Percentiles rank a stretch among this genome's conserved stretches.
Evolutionary conservation across 1,139 yeast genomes (phyloP).

Genomic region (Groenewaldozyma auringiensis): DNA sequence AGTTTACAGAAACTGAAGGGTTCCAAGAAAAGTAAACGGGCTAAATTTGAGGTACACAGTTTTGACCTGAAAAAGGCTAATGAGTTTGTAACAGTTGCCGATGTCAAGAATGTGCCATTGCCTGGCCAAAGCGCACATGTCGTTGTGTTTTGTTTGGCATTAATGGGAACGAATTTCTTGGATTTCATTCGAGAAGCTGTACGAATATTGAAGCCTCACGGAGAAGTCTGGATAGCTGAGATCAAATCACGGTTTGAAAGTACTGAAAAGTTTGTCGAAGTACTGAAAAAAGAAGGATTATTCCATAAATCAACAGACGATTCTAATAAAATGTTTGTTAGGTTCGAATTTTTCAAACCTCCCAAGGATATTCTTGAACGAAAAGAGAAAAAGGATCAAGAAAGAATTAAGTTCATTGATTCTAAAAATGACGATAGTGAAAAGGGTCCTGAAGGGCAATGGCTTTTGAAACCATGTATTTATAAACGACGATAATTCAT

Average conservation of each 20-base stretch:
- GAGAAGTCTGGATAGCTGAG: slow-evolving; percentile 96
- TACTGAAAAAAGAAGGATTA: slow-evolving; percentile 70
- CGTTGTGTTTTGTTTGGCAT: slow-evolving; percentile 83
- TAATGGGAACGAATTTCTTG: slow-evolving; percentile 95
- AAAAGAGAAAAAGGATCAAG: slow-evolving; percentile 51
- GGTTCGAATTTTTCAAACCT: slow-evolving; percentile 91
- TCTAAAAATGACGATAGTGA: slow-evolving; percentile 47
- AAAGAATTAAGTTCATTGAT: slow-evolving; percentile 57
- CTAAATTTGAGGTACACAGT: slow-evolving; percentile 60
- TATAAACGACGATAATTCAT: slow-evolving; percentile 70
- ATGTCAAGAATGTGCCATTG: slow-evolving; percentile 82
- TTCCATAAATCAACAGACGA: slow-evolving; percentile 85
- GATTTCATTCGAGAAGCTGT: slow-evolving; percentile 89
- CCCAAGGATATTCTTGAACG: slow-evolving; percentile 61
- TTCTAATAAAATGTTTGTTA: slow-evolving; percentile 83
- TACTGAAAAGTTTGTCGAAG: slow-evolving; percentile 62
- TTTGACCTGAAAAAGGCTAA: slow-evolving; percentile 86
- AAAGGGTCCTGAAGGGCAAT: slow-evolving; percentile 67
- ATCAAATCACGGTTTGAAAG: slow-evolving; percentile 81
- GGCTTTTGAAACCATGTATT: slow-evolving; percentile 92
- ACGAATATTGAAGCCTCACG: slow-evolving; percentile 78
- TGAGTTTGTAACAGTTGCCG: slow-evolving; percentile 89
- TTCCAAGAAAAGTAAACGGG: slow-evolving; percentile 30
- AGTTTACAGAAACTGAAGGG: slow-evolving; percentile 45
- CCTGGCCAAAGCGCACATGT: slow-evolving; percentile 69